Evolutionary conservation across 2,329 filamentous ascomycete species (phyloP).

Genomic region (Diaporthe sp.): DNA sequence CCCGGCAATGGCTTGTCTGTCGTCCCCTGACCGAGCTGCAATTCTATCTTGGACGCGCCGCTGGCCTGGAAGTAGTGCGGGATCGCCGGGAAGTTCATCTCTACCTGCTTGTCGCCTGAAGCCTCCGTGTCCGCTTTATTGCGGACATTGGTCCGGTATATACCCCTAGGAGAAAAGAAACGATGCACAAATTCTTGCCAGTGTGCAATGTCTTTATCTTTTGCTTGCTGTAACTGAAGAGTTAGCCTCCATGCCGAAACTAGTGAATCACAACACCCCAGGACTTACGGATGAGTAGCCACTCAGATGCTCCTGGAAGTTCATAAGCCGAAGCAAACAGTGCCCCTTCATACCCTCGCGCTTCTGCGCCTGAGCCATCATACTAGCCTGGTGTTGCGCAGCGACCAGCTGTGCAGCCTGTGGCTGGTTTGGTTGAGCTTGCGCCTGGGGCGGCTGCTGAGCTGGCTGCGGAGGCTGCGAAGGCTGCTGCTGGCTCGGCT

Average conservation of each 20-base stretch:
- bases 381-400: conserved; percentile 51
- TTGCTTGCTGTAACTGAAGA: conserved; percentile 60
- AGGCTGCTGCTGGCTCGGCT: conserved; percentile 62
- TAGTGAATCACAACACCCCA: background rate
- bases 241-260: background rate
- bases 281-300: conserved; percentile 64
- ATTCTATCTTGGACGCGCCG: conserved; percentile 87
- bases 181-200: conserved; percentile 85
- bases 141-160: conserved; percentile 69
- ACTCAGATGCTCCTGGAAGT: conserved; percentile 74
- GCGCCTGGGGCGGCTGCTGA: conserved; percentile 57
- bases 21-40: conserved; percentile 80
- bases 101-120: conserved; percentile 79
- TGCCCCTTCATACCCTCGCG: conserved; percentile 68
- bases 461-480: conserved; percentile 57
- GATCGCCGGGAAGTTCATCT: conserved; percentile 85
- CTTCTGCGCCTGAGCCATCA: conserved; percentile 62
- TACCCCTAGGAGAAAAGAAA: conserved; percentile 85
- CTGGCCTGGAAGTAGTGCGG: conserved; percentile 92
- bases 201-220: conserved; percentile 75
- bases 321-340: conserved; percentile 71
- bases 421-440: conserved; percentile 57
- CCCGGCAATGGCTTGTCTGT: conserved; percentile 70
- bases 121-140: conserved; percentile 38
- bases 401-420: conserved; percentile 53